Evolutionary conservation across 768 basidiomycete species (phyloP).

Genomic region (Amanita exitialis): DNA sequence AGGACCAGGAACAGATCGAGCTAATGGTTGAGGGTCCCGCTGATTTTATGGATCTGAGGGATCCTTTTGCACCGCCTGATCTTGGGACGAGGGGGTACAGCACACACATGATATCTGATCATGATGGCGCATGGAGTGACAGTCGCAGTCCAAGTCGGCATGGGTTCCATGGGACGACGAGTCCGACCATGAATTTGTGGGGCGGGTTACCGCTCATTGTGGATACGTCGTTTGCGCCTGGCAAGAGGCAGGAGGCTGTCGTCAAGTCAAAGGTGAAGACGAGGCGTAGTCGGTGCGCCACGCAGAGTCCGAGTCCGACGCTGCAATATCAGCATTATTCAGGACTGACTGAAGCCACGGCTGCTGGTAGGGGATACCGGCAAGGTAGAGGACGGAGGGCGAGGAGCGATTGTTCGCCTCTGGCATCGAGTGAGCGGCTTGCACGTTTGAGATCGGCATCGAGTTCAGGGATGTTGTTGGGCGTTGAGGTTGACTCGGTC

Average conservation of each 20-base stretch:
- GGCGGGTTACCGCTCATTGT: neutral
- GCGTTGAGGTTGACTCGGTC: too few relatives aligned
- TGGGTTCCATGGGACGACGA: neutral
- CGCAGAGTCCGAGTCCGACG: too few relatives aligned
- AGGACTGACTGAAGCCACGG: too few relatives aligned
- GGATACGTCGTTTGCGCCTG: neutral
- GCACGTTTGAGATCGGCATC: too few relatives aligned
- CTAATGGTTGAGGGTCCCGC: neutral
- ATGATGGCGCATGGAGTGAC: neutral
- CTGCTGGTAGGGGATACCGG: too few relatives aligned
- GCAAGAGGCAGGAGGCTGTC: neutral
- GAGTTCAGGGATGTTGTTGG: too few relatives aligned
- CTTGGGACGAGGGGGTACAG: neutral
- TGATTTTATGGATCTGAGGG: constrained; percentile 23
- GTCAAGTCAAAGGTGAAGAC: neutral
- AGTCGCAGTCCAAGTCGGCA: neutral
- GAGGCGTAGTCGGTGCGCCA: neutral
- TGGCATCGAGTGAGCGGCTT: too few relatives aligned
- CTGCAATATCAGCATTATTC: too few relatives aligned
- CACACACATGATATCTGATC: too few relatives aligned
- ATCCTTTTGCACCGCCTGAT: constrained; percentile 21
- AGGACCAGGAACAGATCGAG: neutral
- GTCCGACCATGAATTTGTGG: neutral
- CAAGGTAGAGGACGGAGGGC: too few relatives aligned
- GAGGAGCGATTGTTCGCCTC: too few relatives aligned